phyloP scores from a whole-genome alignment of 768 basidiomycete species.

The Lanmaoa pseudosensibilis region DNA sequence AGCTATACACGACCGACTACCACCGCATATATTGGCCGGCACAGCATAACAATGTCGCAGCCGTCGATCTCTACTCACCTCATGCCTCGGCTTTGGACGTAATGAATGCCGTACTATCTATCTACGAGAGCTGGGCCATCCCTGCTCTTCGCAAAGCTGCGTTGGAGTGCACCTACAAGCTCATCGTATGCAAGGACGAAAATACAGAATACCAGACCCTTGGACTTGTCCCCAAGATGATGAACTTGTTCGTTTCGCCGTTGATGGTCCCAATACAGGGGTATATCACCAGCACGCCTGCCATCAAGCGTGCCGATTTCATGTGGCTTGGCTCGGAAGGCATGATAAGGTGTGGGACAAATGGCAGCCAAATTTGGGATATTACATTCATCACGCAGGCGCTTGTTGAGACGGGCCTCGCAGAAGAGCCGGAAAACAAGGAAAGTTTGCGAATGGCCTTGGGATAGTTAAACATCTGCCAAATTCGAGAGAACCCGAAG shows the following conservation, averaged over 20 bases:
- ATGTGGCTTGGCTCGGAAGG: slow-evolving; percentile 91
- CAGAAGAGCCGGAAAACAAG: too few species aligned
- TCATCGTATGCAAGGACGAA: slow-evolving; percentile 88
- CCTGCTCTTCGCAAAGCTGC: too few species aligned
- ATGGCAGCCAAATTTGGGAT: slow-evolving; percentile 96
- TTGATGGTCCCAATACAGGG: slow-evolving; percentile 77
- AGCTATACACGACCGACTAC: too few species aligned
- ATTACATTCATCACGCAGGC: slow-evolving; percentile 83
- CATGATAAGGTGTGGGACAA: slow-evolving; percentile 95
- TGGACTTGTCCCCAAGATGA: slow-evolving; percentile 93
- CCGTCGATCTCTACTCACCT: slow-evolving; percentile 81
- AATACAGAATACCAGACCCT: slow-evolving; percentile 90
- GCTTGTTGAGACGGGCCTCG: too few species aligned
- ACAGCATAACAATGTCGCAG: slow-evolving; percentile 84
- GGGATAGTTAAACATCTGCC: slow-evolving; percentile 68
- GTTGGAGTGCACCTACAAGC: too few species aligned
- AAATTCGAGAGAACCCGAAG: slow-evolving; percentile 70
- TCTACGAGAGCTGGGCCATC: slow-evolving; percentile 74
- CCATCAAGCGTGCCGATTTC: slow-evolving; percentile 82
- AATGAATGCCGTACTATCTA: slow-evolving; percentile 57
- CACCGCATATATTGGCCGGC: too few species aligned
- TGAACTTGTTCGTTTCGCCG: slow-evolving; percentile 84
- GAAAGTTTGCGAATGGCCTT: slow-evolving; percentile 65
- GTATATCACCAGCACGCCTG: slow-evolving; percentile 75
- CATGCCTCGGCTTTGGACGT: slow-evolving; percentile 73